Evolutionary conservation across 345 rosid species (phyloP).

Genomic region (Aquilaria malaccensis): DNA sequence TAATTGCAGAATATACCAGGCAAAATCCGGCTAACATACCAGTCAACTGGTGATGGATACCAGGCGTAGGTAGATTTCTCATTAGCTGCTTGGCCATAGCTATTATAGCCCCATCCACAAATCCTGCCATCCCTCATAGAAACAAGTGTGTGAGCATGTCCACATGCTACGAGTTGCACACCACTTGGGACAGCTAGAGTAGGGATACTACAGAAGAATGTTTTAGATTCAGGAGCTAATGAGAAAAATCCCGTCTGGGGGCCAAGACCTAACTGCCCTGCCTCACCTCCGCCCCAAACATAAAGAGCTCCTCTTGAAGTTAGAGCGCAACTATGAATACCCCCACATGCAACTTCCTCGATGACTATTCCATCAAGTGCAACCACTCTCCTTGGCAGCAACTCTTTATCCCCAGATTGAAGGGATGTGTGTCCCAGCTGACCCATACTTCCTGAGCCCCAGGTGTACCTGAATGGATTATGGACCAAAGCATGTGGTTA

Average conservation of each 20-base stretch:
- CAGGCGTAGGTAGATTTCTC: conserved; percentile 85
- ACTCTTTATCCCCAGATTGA: conserved; percentile 83
- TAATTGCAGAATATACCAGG: conserved; percentile 11
- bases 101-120: conserved; percentile 96
- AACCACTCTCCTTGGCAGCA: conserved; percentile 83
- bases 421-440: conserved; percentile 96
- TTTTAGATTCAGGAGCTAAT: conserved; percentile 47
- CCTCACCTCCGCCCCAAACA: conserved; percentile 97
- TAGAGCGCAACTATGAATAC: conserved; percentile 86
- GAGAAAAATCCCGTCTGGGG: conserved; percentile 69
- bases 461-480: conserved; percentile 56
- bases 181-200: conserved; percentile 57
- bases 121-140: conserved; percentile 70
- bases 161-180: conserved; percentile 86
- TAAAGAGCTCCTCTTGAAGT: conserved; percentile 77
- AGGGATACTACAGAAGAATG: conserved; percentile 68
- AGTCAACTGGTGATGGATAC: conserved; percentile 96
- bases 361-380: conserved; percentile 67
- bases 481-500: conserved; percentile 11
- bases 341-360: conserved; percentile 82
- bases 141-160: conserved; percentile 85
- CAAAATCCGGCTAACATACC: conserved; percentile 38
- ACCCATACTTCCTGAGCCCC: conserved; percentile 94
- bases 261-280: conserved; percentile 90
- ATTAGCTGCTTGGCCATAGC: conserved; percentile 96